phyloP scores from a whole-genome alignment of 768 basidiomycete species.

The Lactarius hatsudake region DNA sequence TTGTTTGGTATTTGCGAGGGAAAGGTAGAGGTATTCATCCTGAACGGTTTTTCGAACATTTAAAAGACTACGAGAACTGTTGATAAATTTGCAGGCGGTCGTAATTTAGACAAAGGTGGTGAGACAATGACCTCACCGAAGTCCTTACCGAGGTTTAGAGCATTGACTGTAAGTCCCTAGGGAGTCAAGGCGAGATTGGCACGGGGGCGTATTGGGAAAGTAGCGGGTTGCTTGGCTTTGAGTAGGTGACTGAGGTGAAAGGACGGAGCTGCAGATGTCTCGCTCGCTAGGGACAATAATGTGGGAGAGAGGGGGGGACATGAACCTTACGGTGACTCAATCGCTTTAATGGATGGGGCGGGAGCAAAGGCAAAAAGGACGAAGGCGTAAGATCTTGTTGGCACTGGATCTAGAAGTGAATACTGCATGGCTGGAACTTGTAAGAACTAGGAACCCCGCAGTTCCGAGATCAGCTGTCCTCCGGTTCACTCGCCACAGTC shows the following conservation, averaged over 20 bases:
- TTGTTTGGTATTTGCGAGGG: constrained; percentile 7
- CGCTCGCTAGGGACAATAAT: constrained; percentile 4
- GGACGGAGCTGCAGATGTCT: not conserved
- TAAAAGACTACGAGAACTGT: not conserved
- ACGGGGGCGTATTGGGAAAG: not conserved
- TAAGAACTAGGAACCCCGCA: constrained; percentile 12
- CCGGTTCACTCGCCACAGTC: constrained; percentile 4
- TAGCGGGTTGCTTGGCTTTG: not conserved
- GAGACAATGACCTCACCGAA: not conserved
- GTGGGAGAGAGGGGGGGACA: constrained; percentile 1
- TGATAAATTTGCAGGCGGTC: not conserved
- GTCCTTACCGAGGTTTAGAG: constrained; percentile 1
- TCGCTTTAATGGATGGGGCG: constrained; percentile 21
- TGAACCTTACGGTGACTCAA: constrained; percentile 5
- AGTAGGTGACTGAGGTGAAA: not conserved
- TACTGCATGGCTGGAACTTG: constrained; percentile 9
- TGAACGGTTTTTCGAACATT: not conserved
- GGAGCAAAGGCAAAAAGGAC: constrained; percentile 18
- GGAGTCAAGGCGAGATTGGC: not conserved
- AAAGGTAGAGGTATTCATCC: constrained; percentile 5
- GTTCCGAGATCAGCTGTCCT: constrained; percentile 25
- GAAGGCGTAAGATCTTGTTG: constrained; percentile 14
- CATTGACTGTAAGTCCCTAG: not conserved
- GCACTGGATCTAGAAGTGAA: constrained; percentile 16
- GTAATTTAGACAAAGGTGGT: not conserved